Percentiles rank a stretch among this genome's conserved stretches.
phyloP scores from a whole-genome alignment of 805 yeast genomes.

The Cyberlindnera maritima region DNA sequence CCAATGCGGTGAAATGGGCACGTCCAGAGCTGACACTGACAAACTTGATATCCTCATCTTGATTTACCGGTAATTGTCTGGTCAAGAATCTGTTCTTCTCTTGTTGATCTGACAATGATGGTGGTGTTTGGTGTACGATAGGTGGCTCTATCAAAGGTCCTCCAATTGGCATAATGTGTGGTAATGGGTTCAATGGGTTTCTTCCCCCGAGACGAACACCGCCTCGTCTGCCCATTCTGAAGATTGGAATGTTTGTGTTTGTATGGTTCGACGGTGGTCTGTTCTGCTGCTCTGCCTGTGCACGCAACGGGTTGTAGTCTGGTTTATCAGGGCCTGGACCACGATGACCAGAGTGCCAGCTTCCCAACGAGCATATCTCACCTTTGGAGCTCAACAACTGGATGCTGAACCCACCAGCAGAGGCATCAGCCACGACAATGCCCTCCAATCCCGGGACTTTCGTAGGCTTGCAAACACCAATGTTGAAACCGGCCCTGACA shows the following conservation, averaged over 20 bases:
- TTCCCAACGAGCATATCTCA: constrained; percentile 53
- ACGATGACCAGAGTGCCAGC: constrained; percentile 38
- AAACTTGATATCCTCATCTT: constrained; percentile 31
- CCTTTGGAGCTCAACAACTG: constrained; percentile 57
- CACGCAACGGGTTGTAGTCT: constrained; percentile 30
- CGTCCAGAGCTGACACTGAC: constrained; percentile 60
- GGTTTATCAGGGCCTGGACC: constrained; percentile 39
- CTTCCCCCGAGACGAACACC: background rate
- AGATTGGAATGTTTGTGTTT: constrained; percentile 1
- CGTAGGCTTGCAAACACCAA: constrained; percentile 38
- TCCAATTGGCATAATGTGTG: background rate
- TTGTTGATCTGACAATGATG: background rate
- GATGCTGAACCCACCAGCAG: constrained; percentile 65
- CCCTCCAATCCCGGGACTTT: constrained; percentile 35
- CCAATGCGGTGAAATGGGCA: constrained; percentile 60
- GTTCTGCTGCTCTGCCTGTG: background rate
- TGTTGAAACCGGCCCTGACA: constrained; percentile 20
- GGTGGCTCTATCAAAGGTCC: background rate
- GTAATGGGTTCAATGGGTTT: background rate
- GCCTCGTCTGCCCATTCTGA: constrained; percentile 1
- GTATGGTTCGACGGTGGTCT: background rate
- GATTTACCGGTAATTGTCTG: constrained; percentile 21
- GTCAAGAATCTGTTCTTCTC: constrained; percentile 13
- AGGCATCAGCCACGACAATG: constrained; percentile 42
- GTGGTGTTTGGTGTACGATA: background rate